Evolutionary conservation across 306 rosid species (phyloP).

Genomic region (Lablab purpureus): DNA sequence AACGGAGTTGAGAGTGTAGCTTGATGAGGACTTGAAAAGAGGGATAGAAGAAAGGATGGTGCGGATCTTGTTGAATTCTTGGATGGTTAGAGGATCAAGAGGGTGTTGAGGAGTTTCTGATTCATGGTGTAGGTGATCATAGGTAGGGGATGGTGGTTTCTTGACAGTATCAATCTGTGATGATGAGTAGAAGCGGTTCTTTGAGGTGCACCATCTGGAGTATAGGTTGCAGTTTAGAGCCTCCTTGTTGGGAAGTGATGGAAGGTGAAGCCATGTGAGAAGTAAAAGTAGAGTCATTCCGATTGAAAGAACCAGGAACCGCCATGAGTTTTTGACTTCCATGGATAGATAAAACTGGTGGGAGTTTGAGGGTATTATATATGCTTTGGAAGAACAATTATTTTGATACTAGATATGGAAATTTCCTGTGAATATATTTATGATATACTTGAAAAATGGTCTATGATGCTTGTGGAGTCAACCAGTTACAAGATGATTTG

Average conservation of each 20-base stretch:
- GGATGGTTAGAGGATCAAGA: conserved; percentile 78
- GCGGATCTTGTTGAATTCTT: conserved; percentile 59
- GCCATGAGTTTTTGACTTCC: conserved; percentile 58
- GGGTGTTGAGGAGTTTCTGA: conserved; percentile 78
- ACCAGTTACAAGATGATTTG: too few species aligned
- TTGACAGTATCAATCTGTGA: conserved; percentile 36
- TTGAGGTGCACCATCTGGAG: conserved; percentile 32
- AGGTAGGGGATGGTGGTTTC: conserved; percentile 31
- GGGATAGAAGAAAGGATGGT: conserved; percentile 60
- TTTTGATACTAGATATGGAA: background rate
- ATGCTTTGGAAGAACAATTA: background rate
- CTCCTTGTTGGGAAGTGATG: conserved; percentile 42
- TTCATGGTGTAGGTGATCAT: background rate
- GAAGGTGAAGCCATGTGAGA: conserved; percentile 62
- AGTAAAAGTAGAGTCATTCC: conserved; percentile 46
- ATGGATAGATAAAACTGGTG: conserved; percentile 41
- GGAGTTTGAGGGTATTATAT: background rate
- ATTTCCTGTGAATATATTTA: too few species aligned
- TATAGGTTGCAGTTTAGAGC: conserved; percentile 56
- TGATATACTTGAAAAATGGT: too few species aligned
- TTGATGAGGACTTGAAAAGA: conserved; percentile 52
- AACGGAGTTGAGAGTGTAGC: conserved; percentile 58
- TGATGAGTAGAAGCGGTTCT: conserved; percentile 46
- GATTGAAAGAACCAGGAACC: conserved; percentile 56
- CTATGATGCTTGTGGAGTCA: too few species aligned